These are phyloP conservation scores for Pisolithus thermaeus DNA, from an alignment of 1,284 basidiomycete genomes.

Conservation along the genomic window DNA sequence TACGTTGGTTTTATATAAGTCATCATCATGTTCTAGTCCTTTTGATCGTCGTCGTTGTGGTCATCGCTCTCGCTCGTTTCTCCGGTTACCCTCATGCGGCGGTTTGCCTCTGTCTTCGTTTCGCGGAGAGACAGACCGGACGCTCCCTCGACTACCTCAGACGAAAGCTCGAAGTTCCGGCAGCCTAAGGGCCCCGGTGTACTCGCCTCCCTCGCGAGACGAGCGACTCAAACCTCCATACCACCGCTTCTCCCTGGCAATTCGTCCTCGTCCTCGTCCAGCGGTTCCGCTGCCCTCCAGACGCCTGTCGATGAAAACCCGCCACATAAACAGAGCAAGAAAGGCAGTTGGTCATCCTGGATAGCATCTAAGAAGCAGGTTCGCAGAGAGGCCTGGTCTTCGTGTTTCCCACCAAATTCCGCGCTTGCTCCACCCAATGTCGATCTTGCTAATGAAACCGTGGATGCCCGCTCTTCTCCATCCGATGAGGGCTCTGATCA, in stretches of 20 bases:
- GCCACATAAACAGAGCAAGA: slow-evolving; percentile 34
- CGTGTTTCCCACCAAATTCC: slow-evolving; percentile 4
- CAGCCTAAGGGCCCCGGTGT: slow-evolving; percentile 12
- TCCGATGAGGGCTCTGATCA: slow-evolving; percentile 28
- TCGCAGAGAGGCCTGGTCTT: slow-evolving; percentile 16
- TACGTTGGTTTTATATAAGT: slow-evolving; percentile 25
- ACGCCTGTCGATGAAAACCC: slow-evolving; percentile 57
- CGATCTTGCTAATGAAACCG: slow-evolving; percentile 17
- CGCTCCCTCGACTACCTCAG: slow-evolving; percentile 14
- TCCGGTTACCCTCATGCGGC: slow-evolving; percentile 37
- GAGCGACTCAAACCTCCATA: slow-evolving; percentile 13
- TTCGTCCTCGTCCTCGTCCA: slow-evolving; percentile 56
- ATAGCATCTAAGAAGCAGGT: slow-evolving; percentile 37
- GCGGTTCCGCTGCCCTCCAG: slow-evolving; percentile 50
- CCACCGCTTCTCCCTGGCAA: slow-evolving; percentile 19
- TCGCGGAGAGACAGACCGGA: slow-evolving; percentile 44
- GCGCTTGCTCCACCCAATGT: slow-evolving; percentile 11
- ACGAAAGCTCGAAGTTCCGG: slow-evolving; percentile 13
- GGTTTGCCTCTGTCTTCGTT: slow-evolving; percentile 49
- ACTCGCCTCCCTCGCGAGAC: slow-evolving; percentile 28
- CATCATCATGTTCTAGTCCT: slow-evolving; percentile 19
- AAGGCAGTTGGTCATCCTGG: slow-evolving; percentile 48
- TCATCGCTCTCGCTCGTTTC: slow-evolving; percentile 12
- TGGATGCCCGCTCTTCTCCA: slow-evolving; percentile 14
- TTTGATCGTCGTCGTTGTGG: neutral